Conservation (phyloP, 1,284 basidiomycete species). For the Naganishia sp. region DNA sequence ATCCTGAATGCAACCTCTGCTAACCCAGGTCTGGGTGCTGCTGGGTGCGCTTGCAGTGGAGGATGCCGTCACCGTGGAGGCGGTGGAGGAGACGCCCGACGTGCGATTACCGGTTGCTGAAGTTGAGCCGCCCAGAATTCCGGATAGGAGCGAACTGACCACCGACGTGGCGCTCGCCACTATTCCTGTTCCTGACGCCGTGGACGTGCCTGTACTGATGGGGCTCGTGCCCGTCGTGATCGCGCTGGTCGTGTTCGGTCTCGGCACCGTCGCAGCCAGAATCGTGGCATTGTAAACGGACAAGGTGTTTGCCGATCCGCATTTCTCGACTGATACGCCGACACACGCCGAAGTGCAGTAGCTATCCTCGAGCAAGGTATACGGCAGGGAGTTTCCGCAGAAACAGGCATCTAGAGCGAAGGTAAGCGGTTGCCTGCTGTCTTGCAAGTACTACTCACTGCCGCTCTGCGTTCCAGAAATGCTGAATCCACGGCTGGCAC, state of each 20-base stretch:
- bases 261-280: not conserved
- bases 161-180: not conserved
- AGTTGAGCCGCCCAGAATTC: not conserved
- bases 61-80: not conserved
- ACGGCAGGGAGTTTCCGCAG: not conserved
- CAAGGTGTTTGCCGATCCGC: not conserved
- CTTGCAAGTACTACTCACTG: not conserved
- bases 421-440: not conserved
- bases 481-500: slow-evolving; percentile 19
- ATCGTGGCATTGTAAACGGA: not conserved
- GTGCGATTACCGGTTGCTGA: not conserved
- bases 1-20: not conserved
- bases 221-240: not conserved
- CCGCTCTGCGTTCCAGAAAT: not conserved
- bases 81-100: not conserved
- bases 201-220: not conserved
- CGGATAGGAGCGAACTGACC: not conserved
- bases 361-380: not conserved
- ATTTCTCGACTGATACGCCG: not conserved
- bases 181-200: not conserved
- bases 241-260: not conserved
- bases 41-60: not conserved
- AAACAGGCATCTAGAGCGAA: not conserved
- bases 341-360: not conserved
- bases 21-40: not conserved